These are phyloP conservation scores for Pseudocercospora eumusae DNA, from an alignment of 2,329 filamentous ascomycete genomes.

Conservation along the genomic window DNA sequence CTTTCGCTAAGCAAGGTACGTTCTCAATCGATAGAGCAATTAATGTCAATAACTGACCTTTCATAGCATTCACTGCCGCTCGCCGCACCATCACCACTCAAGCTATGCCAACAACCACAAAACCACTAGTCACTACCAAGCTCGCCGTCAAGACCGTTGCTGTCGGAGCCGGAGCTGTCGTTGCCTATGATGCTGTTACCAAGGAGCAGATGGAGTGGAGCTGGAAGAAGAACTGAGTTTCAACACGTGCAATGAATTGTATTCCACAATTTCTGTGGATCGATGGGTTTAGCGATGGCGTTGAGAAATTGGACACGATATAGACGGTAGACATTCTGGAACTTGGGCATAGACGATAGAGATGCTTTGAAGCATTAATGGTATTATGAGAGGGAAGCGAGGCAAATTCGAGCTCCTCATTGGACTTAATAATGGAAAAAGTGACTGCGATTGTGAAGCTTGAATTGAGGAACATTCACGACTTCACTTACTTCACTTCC, in stretches of 20 bases:
- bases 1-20: conserved; percentile 10
- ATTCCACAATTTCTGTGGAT: neutral
- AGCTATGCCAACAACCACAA: neutral
- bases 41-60: neutral
- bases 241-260: neutral
- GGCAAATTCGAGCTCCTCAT: too few relatives aligned
- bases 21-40: neutral
- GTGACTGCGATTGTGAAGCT: neutral
- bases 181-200: conserved; percentile 4
- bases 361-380: neutral
- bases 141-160: neutral
- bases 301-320: neutral
- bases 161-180: neutral
- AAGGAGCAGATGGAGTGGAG: conserved; percentile 13
- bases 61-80: conserved; percentile 3
- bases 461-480: neutral
- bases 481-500: neutral
- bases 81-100: conserved; percentile 6
- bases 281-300: conserved; percentile 5
- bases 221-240: conserved; percentile 6
- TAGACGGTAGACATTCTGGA: neutral
- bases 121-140: neutral
- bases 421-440: neutral
- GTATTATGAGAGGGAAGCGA: neutral
- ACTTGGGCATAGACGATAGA: conserved; percentile 1